A percentile compares a stretch with the other conserved stretches of the same genome.
phyloP scores from a whole-genome alignment of 164 flowering plant genomes.

The Houttuynia cordata region DNA sequence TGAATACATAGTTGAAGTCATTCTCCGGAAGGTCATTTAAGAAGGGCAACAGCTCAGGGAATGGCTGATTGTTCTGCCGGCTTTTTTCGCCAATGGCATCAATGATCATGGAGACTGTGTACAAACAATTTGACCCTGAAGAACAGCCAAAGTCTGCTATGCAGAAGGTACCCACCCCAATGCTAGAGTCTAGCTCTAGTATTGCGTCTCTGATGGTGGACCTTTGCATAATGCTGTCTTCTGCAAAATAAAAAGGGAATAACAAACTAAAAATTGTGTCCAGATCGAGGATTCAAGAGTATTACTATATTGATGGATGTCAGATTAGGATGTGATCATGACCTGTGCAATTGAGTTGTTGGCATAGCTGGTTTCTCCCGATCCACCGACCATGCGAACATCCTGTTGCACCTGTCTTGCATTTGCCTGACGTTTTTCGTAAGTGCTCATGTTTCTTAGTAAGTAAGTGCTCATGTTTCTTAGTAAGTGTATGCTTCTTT shows the following conservation, averaged over 20 bases:
- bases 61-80: background rate
- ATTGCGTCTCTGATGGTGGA: background rate
- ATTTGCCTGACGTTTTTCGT: too few species aligned
- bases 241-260: background rate
- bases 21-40: slow-evolving; percentile 64
- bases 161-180: background rate
- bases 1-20: slow-evolving; percentile 52
- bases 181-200: background rate
- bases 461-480: too few species aligned
- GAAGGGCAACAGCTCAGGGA: slow-evolving; percentile 31
- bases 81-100: slow-evolving; percentile 11
- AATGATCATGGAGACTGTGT: slow-evolving; percentile 25
- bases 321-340: background rate
- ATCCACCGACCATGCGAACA: background rate
- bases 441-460: too few species aligned
- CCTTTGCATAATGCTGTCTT: background rate
- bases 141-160: background rate
- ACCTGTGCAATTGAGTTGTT: background rate
- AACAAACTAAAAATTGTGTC: background rate
- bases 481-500: too few species aligned
- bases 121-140: slow-evolving; percentile 61
- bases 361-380: slow-evolving; percentile 1
- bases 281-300: background rate
- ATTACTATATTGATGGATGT: background rate
- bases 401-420: background rate